A percentile compares a stretch with the other conserved stretches of the same genome.
Evolutionary conservation across 2,329 filamentous ascomycete genomes (phyloP).

Genomic region (Epichloe coenophiala): DNA sequence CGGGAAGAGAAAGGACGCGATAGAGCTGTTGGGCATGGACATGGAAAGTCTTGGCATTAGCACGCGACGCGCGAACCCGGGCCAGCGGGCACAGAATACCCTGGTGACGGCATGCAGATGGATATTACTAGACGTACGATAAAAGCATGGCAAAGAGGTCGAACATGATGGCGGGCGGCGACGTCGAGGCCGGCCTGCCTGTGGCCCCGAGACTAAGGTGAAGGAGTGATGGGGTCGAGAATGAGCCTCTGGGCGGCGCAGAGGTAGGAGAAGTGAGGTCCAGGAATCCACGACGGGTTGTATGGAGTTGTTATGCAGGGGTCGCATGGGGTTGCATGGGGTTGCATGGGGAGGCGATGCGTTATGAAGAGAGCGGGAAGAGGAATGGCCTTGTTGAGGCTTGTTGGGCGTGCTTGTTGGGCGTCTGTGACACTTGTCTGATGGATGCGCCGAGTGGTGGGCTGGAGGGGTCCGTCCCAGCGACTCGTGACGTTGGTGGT

Average conservation of each 20-base stretch:
- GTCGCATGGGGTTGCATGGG: not conserved
- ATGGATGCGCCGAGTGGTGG: no score
- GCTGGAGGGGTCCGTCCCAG: no score
- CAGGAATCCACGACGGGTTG: no score
- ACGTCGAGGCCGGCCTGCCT: conserved; percentile 10
- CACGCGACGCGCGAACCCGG: not conserved
- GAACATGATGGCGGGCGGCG: conserved; percentile 44
- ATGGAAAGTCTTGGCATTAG: not conserved
- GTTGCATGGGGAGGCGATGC: not conserved
- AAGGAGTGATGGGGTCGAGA: not conserved
- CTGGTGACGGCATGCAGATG: conserved; percentile 10
- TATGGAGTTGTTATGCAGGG: no score
- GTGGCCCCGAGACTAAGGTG: conserved; percentile 1
- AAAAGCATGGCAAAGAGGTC: conserved; percentile 64
- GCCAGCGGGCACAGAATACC: not conserved
- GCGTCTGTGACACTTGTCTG: no score
- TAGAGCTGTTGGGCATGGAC: conserved; percentile 41
- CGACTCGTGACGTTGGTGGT: not conserved
- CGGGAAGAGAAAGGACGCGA: conserved; percentile 84
- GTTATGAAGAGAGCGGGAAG: not conserved
- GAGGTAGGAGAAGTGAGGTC: no score
- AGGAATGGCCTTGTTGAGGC: no score
- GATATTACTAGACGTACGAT: conserved; percentile 43
- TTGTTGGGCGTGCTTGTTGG: no score
- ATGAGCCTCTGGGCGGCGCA: not conserved